Conservation (phyloP, 495 filamentous ascomycete genomes). For the Beverwykella pulmonaria region DNA sequence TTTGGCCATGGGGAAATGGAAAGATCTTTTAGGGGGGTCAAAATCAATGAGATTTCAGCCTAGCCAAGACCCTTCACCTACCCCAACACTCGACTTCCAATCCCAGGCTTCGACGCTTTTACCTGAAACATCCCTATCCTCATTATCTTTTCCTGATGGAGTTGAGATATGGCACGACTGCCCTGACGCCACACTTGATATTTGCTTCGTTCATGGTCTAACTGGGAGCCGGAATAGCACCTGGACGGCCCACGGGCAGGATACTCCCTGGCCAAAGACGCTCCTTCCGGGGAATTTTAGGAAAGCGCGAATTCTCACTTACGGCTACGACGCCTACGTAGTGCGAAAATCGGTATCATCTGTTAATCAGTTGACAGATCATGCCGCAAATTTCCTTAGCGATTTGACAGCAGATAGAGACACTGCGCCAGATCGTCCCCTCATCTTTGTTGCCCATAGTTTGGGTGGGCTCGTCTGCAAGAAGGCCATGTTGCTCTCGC, state of each 20-base stretch:
- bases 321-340: constrained; percentile 33
- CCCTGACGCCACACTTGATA: background rate
- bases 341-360: background rate
- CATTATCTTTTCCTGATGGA: too few species aligned
- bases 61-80: too few species aligned
- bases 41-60: too few species aligned
- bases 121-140: too few species aligned
- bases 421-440: background rate
- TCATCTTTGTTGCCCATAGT: constrained; percentile 29
- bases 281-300: constrained; percentile 11
- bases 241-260: constrained; percentile 5
- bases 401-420: background rate
- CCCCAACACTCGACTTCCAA: too few species aligned
- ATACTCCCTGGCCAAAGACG: constrained; percentile 5
- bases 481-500: constrained; percentile 8
- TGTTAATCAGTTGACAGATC: constrained; percentile 7
- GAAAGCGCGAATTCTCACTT: constrained; percentile 26
- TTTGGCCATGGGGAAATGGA: too few species aligned
- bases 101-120: too few species aligned
- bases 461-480: constrained; percentile 23
- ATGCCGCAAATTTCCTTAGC: constrained; percentile 2
- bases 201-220: constrained; percentile 34
- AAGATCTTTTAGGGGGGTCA: too few species aligned
- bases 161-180: too few species aligned
- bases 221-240: constrained; percentile 20